Base-by-base conservation (phyloP, 176 grass and related monocot genomes). In the Rhynchospora pubera region DNA sequence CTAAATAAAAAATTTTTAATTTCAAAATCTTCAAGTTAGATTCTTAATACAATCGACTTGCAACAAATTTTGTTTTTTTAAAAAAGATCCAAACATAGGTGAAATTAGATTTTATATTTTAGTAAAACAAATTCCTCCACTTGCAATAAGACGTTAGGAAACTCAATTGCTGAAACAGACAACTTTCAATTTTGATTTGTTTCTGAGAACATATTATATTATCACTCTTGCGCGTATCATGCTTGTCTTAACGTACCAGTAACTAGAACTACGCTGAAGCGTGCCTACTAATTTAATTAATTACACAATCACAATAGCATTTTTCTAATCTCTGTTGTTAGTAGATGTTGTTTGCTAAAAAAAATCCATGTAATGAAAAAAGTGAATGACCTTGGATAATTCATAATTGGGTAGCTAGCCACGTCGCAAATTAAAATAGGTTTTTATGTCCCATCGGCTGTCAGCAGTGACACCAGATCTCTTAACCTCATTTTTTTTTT, bases 391-490 rank as follows among this genome's bases (percentile, higher is more conserved):
- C 44, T 9, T 51, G 10, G 48, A 74, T 74, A 74, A 53, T 39
- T 39, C 34, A 75, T 2, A 30, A 55, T 55, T 76, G 48, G 2
- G 5, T 21, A 8, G 52, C 12, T 76, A 12, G 72, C 47, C 72
- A 55, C 72, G 72, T 76, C 47, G 46, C 47, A 16, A 76, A 76
- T 76, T 76, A 76, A 76, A 76, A 47, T 30, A 76, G 72, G 22
- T 15, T 76, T 76, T 55, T 30, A 7, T 55, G 23, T 9, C 13
- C 22, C 48, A 30, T 76, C 6, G 5, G 48, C 16, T 5, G 48
- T 55, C 72, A 76, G 46, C 72, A 28, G 48, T 76, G 72, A 76
- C 72, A 76, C 71, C 47, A 76, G 48, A 76, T 12, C 48, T 7
- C 72, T 76, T 76, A 22, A 55, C 46, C 72, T 15, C 22, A 28